These are phyloP conservation scores for Alternaria conjuncta DNA, from an alignment of 2,329 filamentous ascomycete genomes.

Conservation along the genomic window DNA sequence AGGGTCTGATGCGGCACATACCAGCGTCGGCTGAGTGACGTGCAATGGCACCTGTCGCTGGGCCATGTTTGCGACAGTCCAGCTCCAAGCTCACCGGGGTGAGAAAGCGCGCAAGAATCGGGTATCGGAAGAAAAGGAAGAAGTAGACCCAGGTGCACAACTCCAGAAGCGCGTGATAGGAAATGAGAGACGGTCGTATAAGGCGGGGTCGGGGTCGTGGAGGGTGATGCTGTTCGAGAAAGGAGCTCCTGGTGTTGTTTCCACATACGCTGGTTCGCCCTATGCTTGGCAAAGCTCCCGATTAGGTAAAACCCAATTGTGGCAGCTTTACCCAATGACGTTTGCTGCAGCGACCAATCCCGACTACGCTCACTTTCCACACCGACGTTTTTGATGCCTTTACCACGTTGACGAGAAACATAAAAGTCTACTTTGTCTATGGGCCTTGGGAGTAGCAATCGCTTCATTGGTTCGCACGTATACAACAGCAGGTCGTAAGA, in stretches of 20 bases:
- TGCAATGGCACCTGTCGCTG: conserved; percentile 86
- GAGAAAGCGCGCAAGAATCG: conserved; percentile 38
- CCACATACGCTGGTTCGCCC: conserved; percentile 26
- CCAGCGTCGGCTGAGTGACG: conserved; percentile 81
- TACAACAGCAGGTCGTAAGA: neutral
- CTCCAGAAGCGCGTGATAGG: conserved; percentile 47
- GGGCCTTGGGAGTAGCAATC: too few relatives aligned
- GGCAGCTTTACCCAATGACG: conserved; percentile 9
- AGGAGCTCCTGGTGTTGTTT: conserved; percentile 33
- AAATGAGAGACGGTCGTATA: conserved; percentile 44
- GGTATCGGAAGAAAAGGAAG: conserved; percentile 45
- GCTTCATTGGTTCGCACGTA: too few relatives aligned
- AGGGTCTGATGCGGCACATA: conserved; percentile 45
- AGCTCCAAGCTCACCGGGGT: conserved; percentile 49
- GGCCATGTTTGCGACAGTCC: conserved; percentile 60
- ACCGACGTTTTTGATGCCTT: neutral
- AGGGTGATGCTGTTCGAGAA: conserved; percentile 37
- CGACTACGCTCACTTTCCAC: neutral
- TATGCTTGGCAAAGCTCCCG: conserved; percentile 16
- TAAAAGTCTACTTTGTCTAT: too few relatives aligned
- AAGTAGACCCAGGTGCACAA: conserved; percentile 48
- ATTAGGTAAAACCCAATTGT: conserved; percentile 11
- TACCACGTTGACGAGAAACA: neutral
- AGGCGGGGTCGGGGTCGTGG: conserved; percentile 32
- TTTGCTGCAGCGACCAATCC: conserved; percentile 4